Evolutionary conservation across 495 filamentous ascomycete genomes (phyloP), one percentile per base, ranked within the genome.

Genomic region (Penicillium bialowiezense): DNA sequence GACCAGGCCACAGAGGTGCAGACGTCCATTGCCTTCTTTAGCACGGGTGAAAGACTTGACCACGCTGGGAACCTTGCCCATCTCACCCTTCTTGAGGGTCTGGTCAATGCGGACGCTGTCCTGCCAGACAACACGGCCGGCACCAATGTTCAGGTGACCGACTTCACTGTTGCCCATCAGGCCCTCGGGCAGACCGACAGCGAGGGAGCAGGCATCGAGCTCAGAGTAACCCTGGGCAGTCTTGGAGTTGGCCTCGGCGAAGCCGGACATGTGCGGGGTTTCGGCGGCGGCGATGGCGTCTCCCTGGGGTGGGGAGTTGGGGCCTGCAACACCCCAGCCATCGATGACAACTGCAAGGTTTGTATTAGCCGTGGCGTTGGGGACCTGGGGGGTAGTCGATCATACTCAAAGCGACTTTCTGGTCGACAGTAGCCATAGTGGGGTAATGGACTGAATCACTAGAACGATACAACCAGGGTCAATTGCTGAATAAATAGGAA

Each of bases 111-210:
- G 88, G 50, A 98, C 93, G 51, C 95, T 95, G 75, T 98, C 93
- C 70, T 98, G 93, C 93, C 93, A 98, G 59, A 98, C 93, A 33
- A 98, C 95, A 68, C 93, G 81, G 35, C 93, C 93, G 51, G 93
- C 93, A 63, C 93, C 93, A 70, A 98, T 97, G 77, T 98, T 98
- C 71, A 98, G 70, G 71, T 98, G 93, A 31, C 93, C 93, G 57
- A 98, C 93, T 70, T 98, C 93, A 64, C 88, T 93, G 75, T 98
- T 98, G 29, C 93, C 93, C 93, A 98, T 98, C 50, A 98, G 77
- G 32, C 93, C 93, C 64, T 98, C 92, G 15, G 93, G 93, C 36
- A 98, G 77, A 35, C 93, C 93, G 35, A 98, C 93, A 26, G 93
- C 95, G 15, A 96, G 81, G 2, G 95, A 97, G 7, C 92, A 97